Conservation (phyloP, 2,329 filamentous ascomycete genomes). For the Ustulina deusta region DNA sequence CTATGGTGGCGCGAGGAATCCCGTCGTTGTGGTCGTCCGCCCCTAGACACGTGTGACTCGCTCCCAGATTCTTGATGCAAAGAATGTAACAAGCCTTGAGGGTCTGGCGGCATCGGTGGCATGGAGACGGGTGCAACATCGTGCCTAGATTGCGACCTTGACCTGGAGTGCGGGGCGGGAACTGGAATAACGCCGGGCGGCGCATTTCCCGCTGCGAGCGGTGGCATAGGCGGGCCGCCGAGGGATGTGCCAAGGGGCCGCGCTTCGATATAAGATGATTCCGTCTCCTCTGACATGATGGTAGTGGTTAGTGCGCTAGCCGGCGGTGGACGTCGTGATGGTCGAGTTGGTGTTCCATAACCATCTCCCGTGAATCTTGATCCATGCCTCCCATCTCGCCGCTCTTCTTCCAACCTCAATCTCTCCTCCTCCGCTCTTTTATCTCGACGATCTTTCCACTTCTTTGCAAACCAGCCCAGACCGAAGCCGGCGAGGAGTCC, state of each 20-base stretch:
- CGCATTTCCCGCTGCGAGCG: conserved; percentile 48
- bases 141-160: conserved; percentile 57
- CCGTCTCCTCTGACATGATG: conserved; percentile 48
- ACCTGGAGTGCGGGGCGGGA: conserved; percentile 46
- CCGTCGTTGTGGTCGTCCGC: conserved; percentile 57
- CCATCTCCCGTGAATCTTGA: conserved; percentile 78
- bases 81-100: conserved; percentile 57
- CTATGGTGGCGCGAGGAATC: conserved; percentile 61
- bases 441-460: conserved; percentile 69
- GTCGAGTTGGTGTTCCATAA: conserved; percentile 60
- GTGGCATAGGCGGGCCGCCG: conserved; percentile 55
- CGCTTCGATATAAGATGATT: conserved; percentile 57
- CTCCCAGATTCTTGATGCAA: conserved; percentile 57
- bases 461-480: conserved; percentile 75
- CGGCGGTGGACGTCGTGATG: conserved; percentile 50
- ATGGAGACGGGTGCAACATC: conserved; percentile 56
- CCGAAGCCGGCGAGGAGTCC: conserved; percentile 72
- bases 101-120: conserved; percentile 67
- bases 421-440: conserved; percentile 63
- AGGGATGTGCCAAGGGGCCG: conserved; percentile 51
- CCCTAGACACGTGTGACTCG: conserved; percentile 58
- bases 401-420: conserved; percentile 60
- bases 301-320: conserved; percentile 48
- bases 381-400: conserved; percentile 70
- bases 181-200: conserved; percentile 33